These are phyloP conservation scores for Aspergillus neoniger DNA, from an alignment of 2,329 filamentous ascomycete genomes.

Conservation along the genomic window DNA sequence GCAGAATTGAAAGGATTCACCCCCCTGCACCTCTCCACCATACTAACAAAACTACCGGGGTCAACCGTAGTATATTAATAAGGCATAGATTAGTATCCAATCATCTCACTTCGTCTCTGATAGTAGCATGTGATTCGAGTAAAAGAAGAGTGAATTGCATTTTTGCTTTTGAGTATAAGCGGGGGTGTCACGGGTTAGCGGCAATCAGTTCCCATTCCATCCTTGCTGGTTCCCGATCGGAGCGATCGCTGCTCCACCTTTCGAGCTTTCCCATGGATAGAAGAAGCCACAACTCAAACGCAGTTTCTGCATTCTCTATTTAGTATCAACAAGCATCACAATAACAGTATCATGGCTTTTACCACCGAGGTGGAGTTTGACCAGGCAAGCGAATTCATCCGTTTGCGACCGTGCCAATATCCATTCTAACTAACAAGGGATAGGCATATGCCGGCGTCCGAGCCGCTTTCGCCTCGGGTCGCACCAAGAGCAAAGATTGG, in stretches of 20 bases:
- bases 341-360: background rate
- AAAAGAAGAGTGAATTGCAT: too few species aligned
- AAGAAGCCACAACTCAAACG: background rate
- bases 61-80: too few species aligned
- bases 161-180: too few species aligned
- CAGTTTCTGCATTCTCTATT: background rate
- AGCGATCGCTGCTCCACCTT: too few species aligned
- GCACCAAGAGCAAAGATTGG: conserved; percentile 43
- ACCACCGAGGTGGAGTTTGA: conserved; percentile 1
- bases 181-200: too few species aligned
- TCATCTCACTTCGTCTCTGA: too few species aligned
- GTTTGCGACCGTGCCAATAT: background rate
- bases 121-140: too few species aligned
- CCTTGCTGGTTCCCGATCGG: too few species aligned
- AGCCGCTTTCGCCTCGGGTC: conserved; percentile 31
- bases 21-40: too few species aligned
- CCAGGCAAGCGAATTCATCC: background rate
- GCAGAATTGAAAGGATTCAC: too few species aligned
- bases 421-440: background rate
- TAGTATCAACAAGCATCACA: background rate
- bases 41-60: too few species aligned
- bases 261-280: background rate
- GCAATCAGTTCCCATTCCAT: too few species aligned
- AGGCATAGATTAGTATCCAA: background rate
- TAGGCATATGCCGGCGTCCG: background rate